phyloP scores from a whole-genome alignment of 176 grass and related monocot genomes.

The Alopecurus myosuroides region DNA sequence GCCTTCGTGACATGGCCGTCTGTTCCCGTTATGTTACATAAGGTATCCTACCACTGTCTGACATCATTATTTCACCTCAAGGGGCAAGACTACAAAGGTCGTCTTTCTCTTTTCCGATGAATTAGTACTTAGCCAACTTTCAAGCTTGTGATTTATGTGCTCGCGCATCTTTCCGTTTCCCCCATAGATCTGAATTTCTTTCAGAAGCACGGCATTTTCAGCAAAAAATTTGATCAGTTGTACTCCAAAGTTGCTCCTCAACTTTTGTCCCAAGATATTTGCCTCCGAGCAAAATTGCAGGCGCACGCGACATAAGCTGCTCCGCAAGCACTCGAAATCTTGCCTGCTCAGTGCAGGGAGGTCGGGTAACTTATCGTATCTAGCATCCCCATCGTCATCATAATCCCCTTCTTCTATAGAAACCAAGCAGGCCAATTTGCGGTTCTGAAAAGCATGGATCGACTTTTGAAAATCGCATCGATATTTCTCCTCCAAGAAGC shows the following conservation, averaged over 20 bases:
- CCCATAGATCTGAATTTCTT: not conserved
- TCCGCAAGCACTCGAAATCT: too few species aligned
- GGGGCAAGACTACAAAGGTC: not conserved
- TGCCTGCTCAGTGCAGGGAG: not conserved
- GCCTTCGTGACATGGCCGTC: too few species aligned
- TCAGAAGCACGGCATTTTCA: not conserved
- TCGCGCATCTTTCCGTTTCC: not conserved
- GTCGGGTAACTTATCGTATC: not conserved
- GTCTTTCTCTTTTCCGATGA: too few species aligned
- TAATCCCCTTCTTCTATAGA: not conserved
- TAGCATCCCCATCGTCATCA: not conserved
- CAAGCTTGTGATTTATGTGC: not conserved
- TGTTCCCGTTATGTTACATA: too few species aligned
- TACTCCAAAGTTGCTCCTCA: too few species aligned
- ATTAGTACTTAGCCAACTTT: too few species aligned
- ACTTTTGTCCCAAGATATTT: too few species aligned
- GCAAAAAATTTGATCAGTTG: not conserved
- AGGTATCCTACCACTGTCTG: too few species aligned
- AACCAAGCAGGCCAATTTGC: not conserved
- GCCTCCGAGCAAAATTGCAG: too few species aligned
- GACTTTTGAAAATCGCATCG: not conserved
- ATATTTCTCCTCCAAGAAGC: too few species aligned
- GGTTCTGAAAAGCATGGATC: not conserved
- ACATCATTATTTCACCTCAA: not conserved
- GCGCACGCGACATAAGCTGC: too few species aligned